These are phyloP conservation scores for Fusarium denticulatum DNA, from an alignment of 2,329 filamentous ascomycete species.

Conservation along the genomic window DNA sequence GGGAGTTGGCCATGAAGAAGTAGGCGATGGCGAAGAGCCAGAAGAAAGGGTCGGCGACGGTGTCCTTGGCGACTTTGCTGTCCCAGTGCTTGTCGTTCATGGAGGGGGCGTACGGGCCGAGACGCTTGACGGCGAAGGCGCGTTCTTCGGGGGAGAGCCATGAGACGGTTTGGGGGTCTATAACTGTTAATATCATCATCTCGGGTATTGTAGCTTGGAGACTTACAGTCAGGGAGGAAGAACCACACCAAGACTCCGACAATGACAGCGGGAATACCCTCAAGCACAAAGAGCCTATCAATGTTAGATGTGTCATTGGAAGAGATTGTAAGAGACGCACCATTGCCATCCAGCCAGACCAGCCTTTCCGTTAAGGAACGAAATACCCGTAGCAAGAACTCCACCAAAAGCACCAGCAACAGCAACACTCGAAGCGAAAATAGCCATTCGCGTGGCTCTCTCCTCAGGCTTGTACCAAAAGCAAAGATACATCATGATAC, in stretches of 20 bases:
- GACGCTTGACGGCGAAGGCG: slow-evolving; percentile 48
- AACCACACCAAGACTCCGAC: slow-evolving; percentile 47
- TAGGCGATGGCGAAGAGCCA: slow-evolving; percentile 48
- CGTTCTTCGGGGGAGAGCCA: slow-evolving; percentile 49
- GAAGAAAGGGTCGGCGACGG: slow-evolving; percentile 47
- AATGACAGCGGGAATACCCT: slow-evolving; percentile 46
- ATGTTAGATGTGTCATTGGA: neutral
- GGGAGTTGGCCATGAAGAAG: slow-evolving; percentile 48
- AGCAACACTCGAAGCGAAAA: slow-evolving; percentile 68
- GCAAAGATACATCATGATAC: slow-evolving; percentile 65
- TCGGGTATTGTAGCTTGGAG: no score
- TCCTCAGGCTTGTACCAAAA: slow-evolving; percentile 72
- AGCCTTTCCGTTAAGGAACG: slow-evolving; percentile 56
- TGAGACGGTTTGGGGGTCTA: slow-evolving; percentile 44
- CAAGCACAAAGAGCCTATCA: slow-evolving; percentile 69
- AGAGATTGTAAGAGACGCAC: neutral
- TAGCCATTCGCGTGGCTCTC: slow-evolving; percentile 65
- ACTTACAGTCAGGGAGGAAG: slow-evolving; percentile 46
- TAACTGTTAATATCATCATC: no score
- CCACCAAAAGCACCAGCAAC: slow-evolving; percentile 70
- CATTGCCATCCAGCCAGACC: slow-evolving; percentile 64
- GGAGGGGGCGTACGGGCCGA: slow-evolving; percentile 48
- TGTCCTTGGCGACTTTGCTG: slow-evolving; percentile 45
- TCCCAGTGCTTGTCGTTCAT: slow-evolving; percentile 50
- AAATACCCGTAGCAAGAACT: slow-evolving; percentile 63